A percentile compares a stretch with the other conserved stretches of the same genome.
Evolutionary conservation across 2,329 filamentous ascomycete species (phyloP).

Genomic region (Aspergillus pseudonomiae): DNA sequence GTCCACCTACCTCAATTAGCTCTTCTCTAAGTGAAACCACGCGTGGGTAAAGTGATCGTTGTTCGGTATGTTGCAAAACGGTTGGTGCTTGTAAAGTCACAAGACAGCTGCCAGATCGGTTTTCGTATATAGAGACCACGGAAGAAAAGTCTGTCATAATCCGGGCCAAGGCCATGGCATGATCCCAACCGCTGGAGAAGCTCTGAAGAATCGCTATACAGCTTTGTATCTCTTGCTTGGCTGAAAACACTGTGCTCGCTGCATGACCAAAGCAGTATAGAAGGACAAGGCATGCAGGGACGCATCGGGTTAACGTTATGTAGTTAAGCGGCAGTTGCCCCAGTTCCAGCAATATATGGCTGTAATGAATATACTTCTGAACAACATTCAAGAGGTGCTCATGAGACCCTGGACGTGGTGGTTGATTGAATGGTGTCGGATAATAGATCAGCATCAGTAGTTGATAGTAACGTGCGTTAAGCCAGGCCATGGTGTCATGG

Average conservation of each 20-base stretch:
- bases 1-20: background rate
- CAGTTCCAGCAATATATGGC: background rate
- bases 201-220: background rate
- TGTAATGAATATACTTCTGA: background rate
- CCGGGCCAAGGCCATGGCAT: background rate
- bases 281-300: background rate
- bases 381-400: background rate
- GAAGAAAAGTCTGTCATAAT: background rate
- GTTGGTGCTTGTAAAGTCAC: background rate
- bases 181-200: background rate
- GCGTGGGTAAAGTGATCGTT: background rate
- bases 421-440: background rate
- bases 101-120: background rate
- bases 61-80: background rate
- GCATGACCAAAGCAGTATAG: background rate
- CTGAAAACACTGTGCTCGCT: background rate
- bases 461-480: constrained; percentile 14
- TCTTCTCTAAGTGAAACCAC: background rate
- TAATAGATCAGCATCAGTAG: constrained; percentile 9
- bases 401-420: background rate
- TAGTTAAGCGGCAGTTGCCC: background rate
- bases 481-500: constrained; percentile 12
- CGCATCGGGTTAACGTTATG: background rate
- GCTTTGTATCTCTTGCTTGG: background rate
- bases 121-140: background rate